These are phyloP conservation scores for Austroboletus eburneus DNA, from an alignment of 768 basidiomycete species.

Conservation along the genomic window DNA sequence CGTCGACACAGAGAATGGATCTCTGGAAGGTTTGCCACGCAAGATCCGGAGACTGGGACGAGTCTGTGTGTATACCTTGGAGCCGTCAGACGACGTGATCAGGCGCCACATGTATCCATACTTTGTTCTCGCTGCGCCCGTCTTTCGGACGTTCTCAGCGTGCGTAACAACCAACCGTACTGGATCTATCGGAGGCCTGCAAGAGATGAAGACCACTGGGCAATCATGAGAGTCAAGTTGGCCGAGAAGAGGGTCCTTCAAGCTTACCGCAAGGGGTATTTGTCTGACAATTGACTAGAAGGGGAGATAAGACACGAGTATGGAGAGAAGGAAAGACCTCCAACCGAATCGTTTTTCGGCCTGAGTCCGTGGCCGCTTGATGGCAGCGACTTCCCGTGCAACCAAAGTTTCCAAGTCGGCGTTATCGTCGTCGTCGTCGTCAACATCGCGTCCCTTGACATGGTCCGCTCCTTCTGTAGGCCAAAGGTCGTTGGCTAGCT, in stretches of 20 bases:
- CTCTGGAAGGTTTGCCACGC: slow-evolving; percentile 64
- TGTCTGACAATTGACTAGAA: slow-evolving; percentile 67
- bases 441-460: slow-evolving; percentile 24
- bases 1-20: slow-evolving; percentile 59
- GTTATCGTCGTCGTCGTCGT: slow-evolving; percentile 35
- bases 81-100: slow-evolving; percentile 1
- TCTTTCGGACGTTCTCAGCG: slow-evolving; percentile 55
- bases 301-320: slow-evolving; percentile 6
- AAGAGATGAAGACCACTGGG: slow-evolving; percentile 76
- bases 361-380: slow-evolving; percentile 65
- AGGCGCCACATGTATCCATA: slow-evolving; percentile 21
- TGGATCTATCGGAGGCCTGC: slow-evolving; percentile 73
- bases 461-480: slow-evolving; percentile 36
- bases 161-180: slow-evolving; percentile 63
- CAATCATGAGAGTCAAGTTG: not conserved
- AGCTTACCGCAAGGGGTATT: slow-evolving; percentile 73
- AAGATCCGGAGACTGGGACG: slow-evolving; percentile 64
- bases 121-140: slow-evolving; percentile 66
- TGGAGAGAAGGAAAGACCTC: slow-evolving; percentile 15
- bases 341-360: slow-evolving; percentile 64
- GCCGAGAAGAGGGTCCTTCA: not conserved
- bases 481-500: slow-evolving; percentile 76
- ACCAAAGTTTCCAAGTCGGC: slow-evolving; percentile 68
- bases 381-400: slow-evolving; percentile 62
- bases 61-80: slow-evolving; percentile 66